Percentiles rank a stretch among this genome's conserved stretches.
Evolutionary conservation across 2,329 filamentous ascomycete species (phyloP).

Genomic region (Arthrobotrys megalospora): DNA sequence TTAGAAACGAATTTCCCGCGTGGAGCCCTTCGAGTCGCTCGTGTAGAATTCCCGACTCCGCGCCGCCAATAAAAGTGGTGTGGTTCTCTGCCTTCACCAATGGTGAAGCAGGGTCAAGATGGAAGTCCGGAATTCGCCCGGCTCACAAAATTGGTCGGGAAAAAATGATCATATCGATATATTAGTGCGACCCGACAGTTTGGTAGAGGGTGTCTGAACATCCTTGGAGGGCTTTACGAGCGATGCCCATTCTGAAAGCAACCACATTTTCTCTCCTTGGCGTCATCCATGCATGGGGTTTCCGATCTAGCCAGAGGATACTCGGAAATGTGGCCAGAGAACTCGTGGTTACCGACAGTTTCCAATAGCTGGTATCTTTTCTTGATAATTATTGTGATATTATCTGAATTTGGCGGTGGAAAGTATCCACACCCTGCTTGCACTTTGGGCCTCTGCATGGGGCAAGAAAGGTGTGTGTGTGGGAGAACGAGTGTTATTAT

Average conservation of each 20-base stretch:
- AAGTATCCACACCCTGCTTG: slow-evolving; percentile 4
- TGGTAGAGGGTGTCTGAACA: slow-evolving; percentile 52
- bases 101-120: slow-evolving; percentile 19
- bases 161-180: slow-evolving; percentile 46
- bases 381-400: slow-evolving; percentile 18
- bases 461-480: slow-evolving; percentile 38
- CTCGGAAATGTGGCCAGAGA: slow-evolving; percentile 15
- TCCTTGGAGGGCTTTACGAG: slow-evolving; percentile 51
- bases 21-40: slow-evolving; percentile 53
- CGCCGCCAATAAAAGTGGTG: slow-evolving; percentile 52
- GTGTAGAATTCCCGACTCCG: slow-evolving; percentile 60
- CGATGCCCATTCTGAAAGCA: slow-evolving; percentile 24
- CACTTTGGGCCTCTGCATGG: slow-evolving; percentile 32
- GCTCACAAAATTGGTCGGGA: slow-evolving; percentile 31
- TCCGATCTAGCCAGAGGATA: slow-evolving; percentile 6
- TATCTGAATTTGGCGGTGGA: slow-evolving; percentile 8
- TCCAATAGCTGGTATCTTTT: neutral
- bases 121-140: slow-evolving; percentile 55
- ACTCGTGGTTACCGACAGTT: slow-evolving; percentile 3
- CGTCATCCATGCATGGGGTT: slow-evolving; percentile 22
- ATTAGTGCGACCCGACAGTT: slow-evolving; percentile 47
- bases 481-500: slow-evolving; percentile 48
- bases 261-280: slow-evolving; percentile 15
- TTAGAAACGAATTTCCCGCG: slow-evolving; percentile 61
- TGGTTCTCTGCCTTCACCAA: slow-evolving; percentile 17